Evolutionary conservation across 257 asterid species (phyloP).

Genomic region (Solanum lycopersicoides): DNA sequence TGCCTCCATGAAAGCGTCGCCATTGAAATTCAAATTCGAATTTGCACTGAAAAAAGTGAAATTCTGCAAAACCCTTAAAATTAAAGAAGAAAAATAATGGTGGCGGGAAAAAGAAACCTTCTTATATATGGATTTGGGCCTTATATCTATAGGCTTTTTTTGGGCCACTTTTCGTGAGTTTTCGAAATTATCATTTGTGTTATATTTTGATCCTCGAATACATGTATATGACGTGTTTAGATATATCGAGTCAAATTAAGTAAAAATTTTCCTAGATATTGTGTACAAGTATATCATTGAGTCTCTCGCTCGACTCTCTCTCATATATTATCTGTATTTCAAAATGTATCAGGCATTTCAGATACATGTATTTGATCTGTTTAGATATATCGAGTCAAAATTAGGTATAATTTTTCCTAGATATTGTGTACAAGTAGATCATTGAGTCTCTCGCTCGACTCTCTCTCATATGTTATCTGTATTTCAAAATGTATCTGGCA

Average conservation of each 20-base stretch:
- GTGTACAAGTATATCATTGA: no score
- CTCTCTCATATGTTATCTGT: no score
- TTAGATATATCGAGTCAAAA: no score
- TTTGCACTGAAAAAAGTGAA: not conserved
- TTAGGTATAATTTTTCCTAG: no score
- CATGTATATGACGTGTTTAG: not conserved
- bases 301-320: no score
- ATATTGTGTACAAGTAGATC: no score
- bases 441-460: no score
- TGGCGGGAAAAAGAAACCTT: not conserved
- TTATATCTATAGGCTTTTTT: not conserved
- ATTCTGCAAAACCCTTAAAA: not conserved
- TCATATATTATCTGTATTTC: no score
- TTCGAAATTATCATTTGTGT: not conserved
- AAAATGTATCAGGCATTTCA: rapidly evolving
- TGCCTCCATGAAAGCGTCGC: conserved; percentile 47
- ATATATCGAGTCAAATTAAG: no score
- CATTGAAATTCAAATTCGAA: not conserved
- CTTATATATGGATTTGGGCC: not conserved
- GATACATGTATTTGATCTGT: no score
- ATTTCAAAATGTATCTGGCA: no score
- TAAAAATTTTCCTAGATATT: no score
- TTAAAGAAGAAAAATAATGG: not conserved
- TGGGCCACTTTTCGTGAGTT: not conserved
- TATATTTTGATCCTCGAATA: not conserved